Evolutionary conservation across 1,139 yeast genomes (phyloP).

Genomic region (Debaryomycetaceae sp.): DNA sequence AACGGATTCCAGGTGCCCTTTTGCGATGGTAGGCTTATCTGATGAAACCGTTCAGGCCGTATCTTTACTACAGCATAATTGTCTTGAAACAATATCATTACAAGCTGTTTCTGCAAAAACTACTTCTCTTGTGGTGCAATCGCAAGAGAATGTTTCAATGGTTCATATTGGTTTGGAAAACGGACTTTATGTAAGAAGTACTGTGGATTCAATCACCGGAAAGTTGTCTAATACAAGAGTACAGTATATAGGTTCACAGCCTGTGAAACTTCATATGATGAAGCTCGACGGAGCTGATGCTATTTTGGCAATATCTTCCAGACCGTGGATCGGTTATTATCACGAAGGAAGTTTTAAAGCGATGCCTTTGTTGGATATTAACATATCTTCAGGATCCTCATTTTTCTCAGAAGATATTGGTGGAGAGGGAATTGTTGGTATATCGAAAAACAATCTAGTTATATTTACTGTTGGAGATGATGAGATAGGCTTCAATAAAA

Average conservation of each 20-base stretch:
- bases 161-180: conserved; percentile 79
- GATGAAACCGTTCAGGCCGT: conserved; percentile 71
- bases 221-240: conserved; percentile 63
- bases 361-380: conserved; percentile 38
- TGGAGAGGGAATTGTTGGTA: conserved; percentile 61
- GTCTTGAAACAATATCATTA: conserved; percentile 59
- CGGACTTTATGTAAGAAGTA: conserved; percentile 73
- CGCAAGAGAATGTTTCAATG: conserved; percentile 11
- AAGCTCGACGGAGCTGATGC: conserved; percentile 20
- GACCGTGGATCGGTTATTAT: conserved; percentile 37
- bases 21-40: conserved; percentile 66
- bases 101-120: conserved; percentile 69
- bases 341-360: conserved; percentile 28
- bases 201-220: conserved; percentile 59
- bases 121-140: conserved; percentile 42
- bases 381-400: conserved; percentile 38
- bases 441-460: conserved; percentile 48
- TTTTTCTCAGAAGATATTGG: conserved; percentile 66
- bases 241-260: conserved; percentile 70
- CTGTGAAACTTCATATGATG: conserved; percentile 50
- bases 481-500: conserved; percentile 29
- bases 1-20: conserved; percentile 49
- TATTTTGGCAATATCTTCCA: conserved; percentile 41
- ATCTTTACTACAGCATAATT: conserved; percentile 60
- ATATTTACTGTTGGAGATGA: conserved; percentile 58